phyloP scores from a whole-genome alignment of 768 basidiomycete genomes.

The Pisolithus tinctorius region DNA sequence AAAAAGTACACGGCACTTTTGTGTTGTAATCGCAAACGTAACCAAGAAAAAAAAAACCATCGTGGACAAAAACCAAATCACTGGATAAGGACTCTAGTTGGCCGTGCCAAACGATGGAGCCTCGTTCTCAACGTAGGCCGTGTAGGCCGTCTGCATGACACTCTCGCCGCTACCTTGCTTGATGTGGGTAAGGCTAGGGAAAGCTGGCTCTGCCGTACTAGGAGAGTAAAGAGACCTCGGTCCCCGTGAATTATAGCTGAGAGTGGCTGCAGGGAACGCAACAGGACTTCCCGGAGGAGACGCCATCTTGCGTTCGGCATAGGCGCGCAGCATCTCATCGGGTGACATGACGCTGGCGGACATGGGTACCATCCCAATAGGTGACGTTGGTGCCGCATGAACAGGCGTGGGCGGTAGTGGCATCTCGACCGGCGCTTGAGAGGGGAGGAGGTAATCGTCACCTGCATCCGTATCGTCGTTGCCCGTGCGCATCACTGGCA shows the following conservation, averaged over 20 bases:
- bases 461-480: constrained; percentile 15
- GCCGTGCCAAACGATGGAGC: neutral
- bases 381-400: constrained; percentile 29
- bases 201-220: constrained; percentile 8
- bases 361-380: constrained; percentile 33
- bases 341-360: constrained; percentile 46
- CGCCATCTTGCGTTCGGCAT: constrained; percentile 43
- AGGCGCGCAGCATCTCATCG: constrained; percentile 73
- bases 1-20: too few relatives aligned
- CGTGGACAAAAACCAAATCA: too few relatives aligned
- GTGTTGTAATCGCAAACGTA: too few relatives aligned
- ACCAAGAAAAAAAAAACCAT: too few relatives aligned
- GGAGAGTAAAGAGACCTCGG: constrained; percentile 27
- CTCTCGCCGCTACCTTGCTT: constrained; percentile 3
- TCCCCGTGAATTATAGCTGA: constrained; percentile 17
- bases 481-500: constrained; percentile 69
- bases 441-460: constrained; percentile 43
- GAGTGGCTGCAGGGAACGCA: constrained; percentile 22
- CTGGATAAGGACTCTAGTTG: neutral
- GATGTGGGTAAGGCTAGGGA: neutral
- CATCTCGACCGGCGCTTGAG: constrained; percentile 19
- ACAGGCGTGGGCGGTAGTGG: constrained; percentile 30
- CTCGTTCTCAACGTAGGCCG: neutral
- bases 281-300: constrained; percentile 27
- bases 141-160: neutral